Evolutionary conservation across 805 yeast species (phyloP).

Genomic region (Sugiyamaella boreocaroliniensis): DNA sequence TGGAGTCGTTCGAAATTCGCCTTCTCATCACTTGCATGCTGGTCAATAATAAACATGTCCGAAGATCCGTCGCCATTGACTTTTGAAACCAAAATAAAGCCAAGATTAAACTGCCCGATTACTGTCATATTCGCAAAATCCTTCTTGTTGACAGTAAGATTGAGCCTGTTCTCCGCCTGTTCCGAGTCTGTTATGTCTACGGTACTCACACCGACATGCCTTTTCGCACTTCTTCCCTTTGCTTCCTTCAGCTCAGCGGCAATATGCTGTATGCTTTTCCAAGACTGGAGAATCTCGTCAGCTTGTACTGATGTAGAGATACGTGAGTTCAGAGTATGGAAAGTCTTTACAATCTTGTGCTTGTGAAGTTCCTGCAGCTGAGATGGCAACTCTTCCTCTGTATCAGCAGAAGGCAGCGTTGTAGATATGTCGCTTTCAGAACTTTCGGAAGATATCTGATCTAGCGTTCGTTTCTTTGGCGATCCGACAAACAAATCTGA

Average conservation of each 20-base stretch:
- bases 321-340: not conserved
- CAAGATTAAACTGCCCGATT: slow-evolving; percentile 93
- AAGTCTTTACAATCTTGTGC: not conserved
- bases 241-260: not conserved
- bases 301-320: not conserved
- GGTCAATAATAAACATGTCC: slow-evolving; percentile 87
- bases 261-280: not conserved
- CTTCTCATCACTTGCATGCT: slow-evolving; percentile 97
- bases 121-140: slow-evolving; percentile 73
- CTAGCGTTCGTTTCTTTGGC: not conserved
- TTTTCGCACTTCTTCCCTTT: not conserved
- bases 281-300: not conserved
- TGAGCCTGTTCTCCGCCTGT: slow-evolving; percentile 43
- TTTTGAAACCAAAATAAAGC: slow-evolving; percentile 74
- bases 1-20: slow-evolving; percentile 75
- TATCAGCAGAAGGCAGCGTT: too few species aligned
- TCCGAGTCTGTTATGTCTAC: slow-evolving; percentile 21
- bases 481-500: not conserved
- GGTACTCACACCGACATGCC: slow-evolving; percentile 5
- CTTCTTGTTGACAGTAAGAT: slow-evolving; percentile 56
- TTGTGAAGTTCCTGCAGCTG: not conserved
- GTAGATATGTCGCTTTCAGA: too few species aligned
- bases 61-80: slow-evolving; percentile 17
- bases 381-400: not conserved
- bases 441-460: not conserved